phyloP scores from a whole-genome alignment of 192 early-diverging fungal genomes.

The Coemansia sp. region DNA sequence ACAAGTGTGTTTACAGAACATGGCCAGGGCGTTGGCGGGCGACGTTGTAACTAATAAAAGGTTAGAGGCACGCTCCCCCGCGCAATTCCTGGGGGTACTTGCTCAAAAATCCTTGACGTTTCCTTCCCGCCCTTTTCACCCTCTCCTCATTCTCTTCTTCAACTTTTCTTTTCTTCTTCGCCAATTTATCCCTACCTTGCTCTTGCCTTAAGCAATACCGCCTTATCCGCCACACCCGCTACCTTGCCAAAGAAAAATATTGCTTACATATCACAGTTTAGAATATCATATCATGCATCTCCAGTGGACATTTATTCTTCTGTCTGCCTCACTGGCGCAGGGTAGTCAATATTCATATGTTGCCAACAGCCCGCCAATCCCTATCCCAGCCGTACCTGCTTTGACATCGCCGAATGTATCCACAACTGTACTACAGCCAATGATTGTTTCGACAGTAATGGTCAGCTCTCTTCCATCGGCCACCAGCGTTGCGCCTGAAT shows the following conservation, averaged over 20 bases:
- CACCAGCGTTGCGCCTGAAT: background rate
- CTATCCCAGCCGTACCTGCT: constrained; percentile 9
- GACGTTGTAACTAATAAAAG: constrained; percentile 3
- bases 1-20: background rate
- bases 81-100: background rate
- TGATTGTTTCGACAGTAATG: constrained; percentile 11
- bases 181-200: background rate
- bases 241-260: background rate
- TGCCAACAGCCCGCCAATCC: constrained; percentile 20
- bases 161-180: background rate
- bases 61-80: background rate
- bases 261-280: background rate
- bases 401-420: background rate
- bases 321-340: constrained; percentile 28
- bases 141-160: background rate
- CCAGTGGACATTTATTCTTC: constrained; percentile 44
- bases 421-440: background rate
- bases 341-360: constrained; percentile 34
- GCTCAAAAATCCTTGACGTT: background rate
- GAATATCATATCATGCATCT: constrained; percentile 31
- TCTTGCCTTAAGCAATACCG: background rate
- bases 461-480: background rate
- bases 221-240: background rate
- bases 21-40: constrained; percentile 1
- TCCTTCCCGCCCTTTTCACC: background rate